Base-by-base conservation (phyloP, 1,139 yeast genomes). In the Eremothecium sinecaudum region DNA sequence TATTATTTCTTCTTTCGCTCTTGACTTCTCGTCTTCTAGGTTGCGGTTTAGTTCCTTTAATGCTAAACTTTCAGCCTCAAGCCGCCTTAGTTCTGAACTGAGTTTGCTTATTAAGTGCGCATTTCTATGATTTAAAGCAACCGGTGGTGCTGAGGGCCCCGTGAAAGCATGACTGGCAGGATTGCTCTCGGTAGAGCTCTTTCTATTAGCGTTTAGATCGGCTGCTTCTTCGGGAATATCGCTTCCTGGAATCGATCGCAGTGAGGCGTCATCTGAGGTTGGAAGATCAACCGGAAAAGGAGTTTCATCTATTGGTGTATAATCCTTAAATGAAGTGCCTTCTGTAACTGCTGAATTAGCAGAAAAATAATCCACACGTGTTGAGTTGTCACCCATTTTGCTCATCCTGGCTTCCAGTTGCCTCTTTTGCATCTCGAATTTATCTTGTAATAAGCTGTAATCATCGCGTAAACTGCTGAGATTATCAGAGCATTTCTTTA, bases 31-130 rank as follows among this genome's bases (percentile, higher is more conserved):
- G 5, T 50, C 50, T 2, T 63, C 56, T 21, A 81, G 55, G 36
- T 66, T 66, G 9, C 63, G 62, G 33, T 79, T 68, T 36, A 81
- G 87, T 33, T 79, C 86, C 42, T 67, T 71, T 34, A 78, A 59
- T 0, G 83, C 69, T 28, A 72, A 59, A 22, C 86, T 57, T 51
- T 90, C 96, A 12, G 80, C 71, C 51, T 90, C 95, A 28, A 87
- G 62, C 37, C 87, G 68, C 39, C 94, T 70, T 14, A 87, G 75
- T 32, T 77, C 83, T 1, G 82, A 64, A 33, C 47, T 59, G 34
- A 46, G 48, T 43, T 44, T 58, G 43, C 58, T 56, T 25, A 44
- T 45, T 35, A 47, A 36, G 33, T 53, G 58, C 2, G 58, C 47
- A 35, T 48, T 54, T 31, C 43, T 38, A 30, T 48, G 48, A 5